Evolutionary conservation across 2,329 filamentous ascomycete species (phyloP).

Genomic region (Phoma sp.): DNA sequence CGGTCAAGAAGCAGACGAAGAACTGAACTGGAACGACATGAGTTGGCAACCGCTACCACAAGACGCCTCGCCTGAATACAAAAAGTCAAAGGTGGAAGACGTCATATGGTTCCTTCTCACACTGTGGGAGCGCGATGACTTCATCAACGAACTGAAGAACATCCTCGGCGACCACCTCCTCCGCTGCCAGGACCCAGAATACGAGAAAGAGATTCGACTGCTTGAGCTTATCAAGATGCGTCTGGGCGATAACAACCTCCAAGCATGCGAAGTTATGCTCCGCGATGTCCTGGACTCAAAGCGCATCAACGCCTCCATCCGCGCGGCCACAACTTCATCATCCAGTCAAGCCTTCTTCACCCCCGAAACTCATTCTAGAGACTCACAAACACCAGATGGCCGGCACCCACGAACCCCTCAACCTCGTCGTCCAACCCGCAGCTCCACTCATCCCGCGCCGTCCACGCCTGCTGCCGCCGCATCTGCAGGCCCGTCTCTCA

Average conservation of each 20-base stretch:
- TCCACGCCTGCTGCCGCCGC: slow-evolving; percentile 20
- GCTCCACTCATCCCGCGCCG: slow-evolving; percentile 17
- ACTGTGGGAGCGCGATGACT: slow-evolving; percentile 88
- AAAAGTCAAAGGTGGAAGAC: slow-evolving; percentile 85
- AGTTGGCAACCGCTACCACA: slow-evolving; percentile 91
- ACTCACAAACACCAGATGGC: slow-evolving; percentile 29
- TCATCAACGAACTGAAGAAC: slow-evolving; percentile 91
- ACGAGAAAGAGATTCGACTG: slow-evolving; percentile 80
- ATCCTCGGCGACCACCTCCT: slow-evolving; percentile 85
- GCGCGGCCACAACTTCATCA: slow-evolving; percentile 24
- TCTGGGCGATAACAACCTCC: slow-evolving; percentile 83
- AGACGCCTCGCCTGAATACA: slow-evolving; percentile 89
- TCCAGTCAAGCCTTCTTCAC: slow-evolving; percentile 18
- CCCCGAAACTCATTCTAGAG: slow-evolving; percentile 21
- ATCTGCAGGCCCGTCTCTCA: slow-evolving; percentile 55
- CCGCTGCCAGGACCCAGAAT: slow-evolving; percentile 66
- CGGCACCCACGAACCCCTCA: slow-evolving; percentile 33
- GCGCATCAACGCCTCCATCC: slow-evolving; percentile 67
- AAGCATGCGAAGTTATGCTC: slow-evolving; percentile 97
- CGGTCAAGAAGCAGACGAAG: slow-evolving; percentile 59
- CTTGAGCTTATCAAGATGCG: slow-evolving; percentile 86
- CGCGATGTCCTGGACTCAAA: slow-evolving; percentile 87
- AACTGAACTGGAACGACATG: slow-evolving; percentile 90
- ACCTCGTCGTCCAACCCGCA: slow-evolving; percentile 28
- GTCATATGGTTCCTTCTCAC: slow-evolving; percentile 89